Base-by-base conservation (phyloP, 176 grass and related monocot species). In the Aegilops tauschii region DNA sequence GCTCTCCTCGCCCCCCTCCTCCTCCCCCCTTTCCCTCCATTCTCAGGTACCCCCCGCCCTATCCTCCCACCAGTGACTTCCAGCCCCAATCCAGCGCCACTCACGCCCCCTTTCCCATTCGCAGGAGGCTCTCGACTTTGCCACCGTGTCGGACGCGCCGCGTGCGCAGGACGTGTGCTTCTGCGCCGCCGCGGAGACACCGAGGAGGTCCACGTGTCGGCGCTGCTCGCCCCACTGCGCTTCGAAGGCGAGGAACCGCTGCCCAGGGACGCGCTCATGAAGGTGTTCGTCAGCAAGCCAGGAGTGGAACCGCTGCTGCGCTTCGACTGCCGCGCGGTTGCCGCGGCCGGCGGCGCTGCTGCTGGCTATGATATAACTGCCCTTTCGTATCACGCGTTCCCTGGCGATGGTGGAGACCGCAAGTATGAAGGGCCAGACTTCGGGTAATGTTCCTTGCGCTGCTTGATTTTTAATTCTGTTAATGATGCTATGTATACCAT, bases 131-230 rank as follows among this genome's bases (percentile, higher is more conserved):
- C 23, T 18, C 2, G 89, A 58, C 10, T 98, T 98, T 87, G 59
- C 52, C 28, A 5, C 90, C 40, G 91, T 92, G 23, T 86, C 82
- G 9, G 89, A 91, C 35, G 50, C 56, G 6, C 87, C 83, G 11
- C 79, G 73, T 9, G 88, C 76, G 36, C 89, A 92, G 65, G 95
- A 93, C 20, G 56, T 95, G 56, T 95, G 70, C 81, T 98, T 16
- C 83, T 98, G 80, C 78, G 85, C 69, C 85, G 86, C 58, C 69
- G 81, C 40, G 35, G 17, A 10, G 77, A 6, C 3, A 30, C 76
- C 9, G 91, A 95, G 87, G 87, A 92, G 85, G 74, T 98, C 12
- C 83, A 86, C 65, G 89, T 98, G 65, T 95, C 95, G 42, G 89
- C 93, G 76, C 59, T 98, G 83, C 87, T 93, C 64, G 89, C 85